Evolutionary conservation across 148 eudicot species (phyloP).

Genomic region (Rhododendron mucronatum): DNA sequence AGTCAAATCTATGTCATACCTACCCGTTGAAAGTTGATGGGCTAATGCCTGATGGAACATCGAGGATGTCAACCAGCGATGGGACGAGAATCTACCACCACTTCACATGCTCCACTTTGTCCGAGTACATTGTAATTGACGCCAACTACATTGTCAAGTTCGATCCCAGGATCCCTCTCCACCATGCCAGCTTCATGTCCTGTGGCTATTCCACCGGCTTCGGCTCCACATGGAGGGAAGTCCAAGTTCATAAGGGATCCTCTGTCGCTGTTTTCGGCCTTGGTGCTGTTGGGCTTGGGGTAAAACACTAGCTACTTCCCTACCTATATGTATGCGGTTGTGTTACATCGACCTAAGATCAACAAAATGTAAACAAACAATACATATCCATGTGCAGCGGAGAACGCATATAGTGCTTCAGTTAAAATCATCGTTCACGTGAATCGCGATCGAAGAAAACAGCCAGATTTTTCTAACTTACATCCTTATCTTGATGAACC

Average conservation of each 20-base stretch:
- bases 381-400: neutral
- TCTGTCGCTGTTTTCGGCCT: slow-evolving; percentile 49
- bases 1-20: slow-evolving; percentile 16
- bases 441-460: too few species aligned
- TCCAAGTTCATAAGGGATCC: slow-evolving; percentile 28
- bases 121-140: slow-evolving; percentile 36
- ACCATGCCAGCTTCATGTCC: slow-evolving; percentile 43
- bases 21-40: slow-evolving; percentile 24
- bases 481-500: too few species aligned
- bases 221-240: slow-evolving; percentile 42
- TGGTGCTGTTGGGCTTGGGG: slow-evolving; percentile 61
- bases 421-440: too few species aligned
- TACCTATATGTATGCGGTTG: neutral
- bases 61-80: slow-evolving; percentile 21
- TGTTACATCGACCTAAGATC: too few species aligned
- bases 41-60: slow-evolving; percentile 37
- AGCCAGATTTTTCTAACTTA: too few species aligned
- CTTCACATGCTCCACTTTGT: slow-evolving; percentile 46
- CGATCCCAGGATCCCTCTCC: slow-evolving; percentile 25
- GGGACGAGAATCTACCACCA: slow-evolving; percentile 17
- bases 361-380: too few species aligned
- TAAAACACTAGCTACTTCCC: neutral
- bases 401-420: neutral
- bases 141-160: slow-evolving; percentile 34
- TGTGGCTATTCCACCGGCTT: slow-evolving; percentile 52